Percentiles rank a stretch among this genome's conserved stretches.
phyloP scores from a whole-genome alignment of 257 asterid genomes.

The Ballota nigra region DNA sequence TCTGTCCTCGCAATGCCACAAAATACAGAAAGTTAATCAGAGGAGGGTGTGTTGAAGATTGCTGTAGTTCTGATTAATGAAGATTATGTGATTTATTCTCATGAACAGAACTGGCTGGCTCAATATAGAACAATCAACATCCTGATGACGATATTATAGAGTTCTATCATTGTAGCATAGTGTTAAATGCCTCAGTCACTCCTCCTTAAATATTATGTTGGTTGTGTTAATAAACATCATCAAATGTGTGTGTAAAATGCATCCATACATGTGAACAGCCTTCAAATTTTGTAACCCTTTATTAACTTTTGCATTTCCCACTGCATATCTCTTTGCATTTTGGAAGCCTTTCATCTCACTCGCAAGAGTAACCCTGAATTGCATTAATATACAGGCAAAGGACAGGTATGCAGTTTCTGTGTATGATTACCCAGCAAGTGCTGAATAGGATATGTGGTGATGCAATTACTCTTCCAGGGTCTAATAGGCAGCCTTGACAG shows the following conservation, averaged over 20 bases:
- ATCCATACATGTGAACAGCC: background rate
- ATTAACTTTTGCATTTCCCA: background rate
- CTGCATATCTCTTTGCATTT: background rate
- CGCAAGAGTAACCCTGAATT: too few relatives aligned
- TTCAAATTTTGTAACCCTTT: too few relatives aligned
- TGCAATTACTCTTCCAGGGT: conserved; percentile 26
- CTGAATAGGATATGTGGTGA: conserved; percentile 43
- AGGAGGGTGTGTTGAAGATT: background rate
- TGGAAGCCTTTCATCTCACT: too few relatives aligned
- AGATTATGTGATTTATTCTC: background rate
- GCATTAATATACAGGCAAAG: too few relatives aligned
- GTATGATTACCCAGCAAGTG: too few relatives aligned
- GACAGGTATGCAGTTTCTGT: too few relatives aligned
- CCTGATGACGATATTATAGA: background rate
- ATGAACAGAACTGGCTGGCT: background rate
- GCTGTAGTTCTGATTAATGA: background rate
- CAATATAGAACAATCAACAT: background rate
- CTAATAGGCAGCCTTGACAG: conserved; percentile 42
- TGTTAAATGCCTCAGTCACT: background rate
- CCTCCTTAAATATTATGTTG: background rate
- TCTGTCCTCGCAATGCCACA: background rate
- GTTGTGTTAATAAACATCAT: background rate
- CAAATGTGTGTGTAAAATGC: background rate
- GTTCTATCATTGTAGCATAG: background rate
- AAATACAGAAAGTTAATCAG: background rate